Evolutionary conservation across 1,139 yeast genomes (phyloP), one percentile per base, ranked within the genome.

Genomic region (Yamadazyma songkhlaensis): DNA sequence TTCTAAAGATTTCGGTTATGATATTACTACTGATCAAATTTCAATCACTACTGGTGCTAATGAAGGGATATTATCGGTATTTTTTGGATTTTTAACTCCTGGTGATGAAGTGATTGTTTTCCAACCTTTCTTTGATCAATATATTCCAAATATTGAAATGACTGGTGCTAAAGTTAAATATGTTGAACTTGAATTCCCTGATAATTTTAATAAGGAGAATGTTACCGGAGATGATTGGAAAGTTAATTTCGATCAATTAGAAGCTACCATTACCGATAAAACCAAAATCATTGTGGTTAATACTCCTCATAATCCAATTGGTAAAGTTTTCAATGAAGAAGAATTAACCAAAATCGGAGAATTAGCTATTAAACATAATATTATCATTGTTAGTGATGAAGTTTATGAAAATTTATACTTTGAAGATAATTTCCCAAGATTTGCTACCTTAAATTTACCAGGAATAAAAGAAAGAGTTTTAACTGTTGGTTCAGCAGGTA

Each of bases 71-170:
- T 74, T 87, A 41, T 64, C 96, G 2, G 79, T 85, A 4, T 81
- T 90, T 57, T 84, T 89, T 43, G 98, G 94, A 0, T 84, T 89
- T 49, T 64, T 92, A 46, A 77, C 86, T 35, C 78, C 81, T 2
- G 97, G 95, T 12, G 98, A 92, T 55, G 98, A 92, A 61, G 98
- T 84, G 13, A 85, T 92, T 60, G 97, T 92, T n/a, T 86, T 92
- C 57, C 96, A 92, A 60, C 98, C 98, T 2, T 92, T 88, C 59
- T 92, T 92, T 57, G 98, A 92, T 55, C 98, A 92, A 63, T 92
- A 92, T 62, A 86, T 92, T 46, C 81, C 97, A 36, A 92, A 92
- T 62, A 84, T 92, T 54, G 94, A 88, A 60, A 77, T 92, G 69
- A 82, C 95, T 3, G 97, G 97, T 21, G 98, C 96, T 28, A 84